phyloP scores from a whole-genome alignment of 208 protist species.

The Dictyostelium gargantuum region DNA sequence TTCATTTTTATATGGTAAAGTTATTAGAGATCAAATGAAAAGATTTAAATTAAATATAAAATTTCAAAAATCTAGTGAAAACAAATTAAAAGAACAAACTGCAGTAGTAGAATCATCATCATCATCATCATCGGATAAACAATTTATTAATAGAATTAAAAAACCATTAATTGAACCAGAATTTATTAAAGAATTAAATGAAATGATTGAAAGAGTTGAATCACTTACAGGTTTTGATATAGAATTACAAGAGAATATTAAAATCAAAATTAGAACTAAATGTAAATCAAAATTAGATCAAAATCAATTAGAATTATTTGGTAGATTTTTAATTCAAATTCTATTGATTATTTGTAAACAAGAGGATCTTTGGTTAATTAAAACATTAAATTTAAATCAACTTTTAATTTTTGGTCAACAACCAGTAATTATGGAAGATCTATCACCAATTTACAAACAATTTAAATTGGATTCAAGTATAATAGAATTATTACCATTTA shows the following conservation, averaged over 20 bases:
- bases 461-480: background rate
- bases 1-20: constrained; percentile 1
- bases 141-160: background rate
- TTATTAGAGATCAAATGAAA: background rate
- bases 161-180: background rate
- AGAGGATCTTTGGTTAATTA: background rate
- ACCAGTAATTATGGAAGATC: background rate
- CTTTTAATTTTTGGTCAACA: no score
- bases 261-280: background rate
- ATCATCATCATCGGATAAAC: background rate
- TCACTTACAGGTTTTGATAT: background rate
- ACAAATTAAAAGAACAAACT: background rate
- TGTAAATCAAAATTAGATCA: background rate
- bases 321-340: background rate
- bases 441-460: no score
- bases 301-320: background rate
- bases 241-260: background rate
- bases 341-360: background rate
- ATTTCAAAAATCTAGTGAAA: background rate
- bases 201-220: background rate
- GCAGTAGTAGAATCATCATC: no score
- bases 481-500: background rate
- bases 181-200: background rate
- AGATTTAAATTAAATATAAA: background rate
- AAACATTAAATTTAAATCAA: background rate